Conservation (phyloP, 2,329 filamentous ascomycete species). For the Myriosclerotinia duriaeana region DNA sequence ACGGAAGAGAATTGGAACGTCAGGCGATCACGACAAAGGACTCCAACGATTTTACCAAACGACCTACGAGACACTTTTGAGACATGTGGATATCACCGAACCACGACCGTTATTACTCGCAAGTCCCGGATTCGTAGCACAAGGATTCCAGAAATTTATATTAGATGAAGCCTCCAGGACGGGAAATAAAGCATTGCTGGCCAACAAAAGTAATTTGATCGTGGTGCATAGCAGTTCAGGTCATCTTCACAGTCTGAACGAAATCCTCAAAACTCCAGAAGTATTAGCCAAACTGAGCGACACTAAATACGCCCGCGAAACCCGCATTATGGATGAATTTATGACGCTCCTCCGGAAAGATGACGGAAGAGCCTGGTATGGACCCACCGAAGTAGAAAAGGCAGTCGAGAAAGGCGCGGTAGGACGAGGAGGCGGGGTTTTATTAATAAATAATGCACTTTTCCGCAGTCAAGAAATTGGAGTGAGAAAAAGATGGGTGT, state of each 20-base stretch:
- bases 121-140: conserved; percentile 83
- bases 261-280: conserved; percentile 79
- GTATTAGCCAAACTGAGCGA: conserved; percentile 76
- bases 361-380: conserved; percentile 89
- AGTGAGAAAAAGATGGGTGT: conserved; percentile 77
- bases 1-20: conserved; percentile 61
- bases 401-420: conserved; percentile 87
- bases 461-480: conserved; percentile 81
- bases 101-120: conserved; percentile 78
- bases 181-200: conserved; percentile 67
- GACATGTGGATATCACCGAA: conserved; percentile 72
- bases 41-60: conserved; percentile 77
- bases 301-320: conserved; percentile 85
- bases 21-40: conserved; percentile 66
- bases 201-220: conserved; percentile 60
- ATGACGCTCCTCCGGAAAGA: conserved; percentile 75
- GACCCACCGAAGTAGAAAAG: conserved; percentile 74
- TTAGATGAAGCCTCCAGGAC: conserved; percentile 58
- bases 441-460: conserved; percentile 83
- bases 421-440: conserved; percentile 76
- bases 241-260: conserved; percentile 82
- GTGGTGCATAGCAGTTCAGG: conserved; percentile 84
- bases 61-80: conserved; percentile 70
- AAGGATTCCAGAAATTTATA: conserved; percentile 75
- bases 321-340: conserved; percentile 80